Evolutionary conservation across 2,329 filamentous ascomycete species (phyloP), one percentile per base, ranked within the genome.

Genomic region (Epichloe sylvatica): DNA sequence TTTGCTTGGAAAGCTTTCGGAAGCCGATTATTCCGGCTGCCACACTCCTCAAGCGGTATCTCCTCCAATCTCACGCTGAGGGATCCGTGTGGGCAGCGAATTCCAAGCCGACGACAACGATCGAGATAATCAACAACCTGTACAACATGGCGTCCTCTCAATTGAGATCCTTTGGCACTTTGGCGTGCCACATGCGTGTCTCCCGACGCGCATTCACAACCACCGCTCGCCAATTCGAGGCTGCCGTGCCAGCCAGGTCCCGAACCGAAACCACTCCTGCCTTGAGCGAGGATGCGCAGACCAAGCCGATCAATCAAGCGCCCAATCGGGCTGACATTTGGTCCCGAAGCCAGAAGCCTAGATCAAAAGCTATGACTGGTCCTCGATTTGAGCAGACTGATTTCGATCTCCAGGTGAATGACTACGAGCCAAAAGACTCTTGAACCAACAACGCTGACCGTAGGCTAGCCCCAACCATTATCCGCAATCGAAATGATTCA

Each of bases 321-420:
- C 92, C 92, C 21, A 98, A 98, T 74, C 80, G 89, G 54, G 70
- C 74, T 52, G 78, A 70, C 5, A 77, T 87, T 52, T 98, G 92
- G 92, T 88, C 87, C 53, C 72, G 80, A 62, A 94, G 81, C 71
- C 92, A 98, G 76, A 80, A 80, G 67, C 81, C 88, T 38, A 77
- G 91, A 60, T 77, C 80, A 49, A 70, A 81, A 67, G 92, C 89
- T 48, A 98, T 98, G 91, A 81, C 81, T 40, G 92, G 92, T 40
- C 92, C 92, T 56, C 77, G 91, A 59, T 98, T 98, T 63, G 92
- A 98, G 75, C 91, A 97, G 80, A 97, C 88, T 35, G 87, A 94
- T 62, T 91, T 97, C 71, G 80, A 83, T 59, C 71, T 84, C 57
- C 92, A 98, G 86, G 91, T 96, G 74, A 58, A 80, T 96, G 74